Percentiles rank a stretch among this genome's conserved stretches.
These are phyloP conservation scores for Fraxinus sp. DNA, from an alignment of 305 asterid genomes.

Conservation along the genomic window DNA sequence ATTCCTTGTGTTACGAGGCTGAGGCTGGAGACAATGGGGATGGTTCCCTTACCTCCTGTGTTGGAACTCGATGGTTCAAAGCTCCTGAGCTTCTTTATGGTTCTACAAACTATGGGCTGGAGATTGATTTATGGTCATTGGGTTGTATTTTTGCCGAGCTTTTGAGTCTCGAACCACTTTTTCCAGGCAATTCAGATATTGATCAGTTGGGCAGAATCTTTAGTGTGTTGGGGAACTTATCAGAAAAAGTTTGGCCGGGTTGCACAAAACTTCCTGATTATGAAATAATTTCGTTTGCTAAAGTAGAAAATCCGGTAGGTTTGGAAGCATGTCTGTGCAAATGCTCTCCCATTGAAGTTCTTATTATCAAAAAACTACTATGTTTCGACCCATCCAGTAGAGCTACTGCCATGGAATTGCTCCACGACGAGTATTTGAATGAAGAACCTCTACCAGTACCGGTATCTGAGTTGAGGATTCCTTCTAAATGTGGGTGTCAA, in stretches of 20 bases:
- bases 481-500: conserved; percentile 45
- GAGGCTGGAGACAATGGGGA: conserved; percentile 47
- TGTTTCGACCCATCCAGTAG: conserved; percentile 68
- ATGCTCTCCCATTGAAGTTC: conserved; percentile 63
- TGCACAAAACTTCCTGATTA: conserved; percentile 79
- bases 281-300: conserved; percentile 65
- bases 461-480: conserved; percentile 66
- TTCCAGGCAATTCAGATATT: conserved; percentile 84
- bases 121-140: conserved; percentile 90
- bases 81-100: conserved; percentile 94
- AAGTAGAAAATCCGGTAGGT: conserved; percentile 68
- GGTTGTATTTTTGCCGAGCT: conserved; percentile 94
- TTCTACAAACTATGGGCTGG: conserved; percentile 78
- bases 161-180: conserved; percentile 65
- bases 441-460: conserved; percentile 76
- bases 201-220: conserved; percentile 79
- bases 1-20: conserved; percentile 45
- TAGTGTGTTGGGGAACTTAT: conserved; percentile 63
- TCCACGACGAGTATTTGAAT: conserved; percentile 70
- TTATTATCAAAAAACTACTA: conserved; percentile 57
- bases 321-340: conserved; percentile 57
- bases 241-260: conserved; percentile 79
- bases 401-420: conserved; percentile 76
- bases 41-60: conserved; percentile 89
- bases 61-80: conserved; percentile 93